phyloP scores from a whole-genome alignment of 2,329 filamentous ascomycete genomes.

The Neopestalotiopsis clavispora region DNA sequence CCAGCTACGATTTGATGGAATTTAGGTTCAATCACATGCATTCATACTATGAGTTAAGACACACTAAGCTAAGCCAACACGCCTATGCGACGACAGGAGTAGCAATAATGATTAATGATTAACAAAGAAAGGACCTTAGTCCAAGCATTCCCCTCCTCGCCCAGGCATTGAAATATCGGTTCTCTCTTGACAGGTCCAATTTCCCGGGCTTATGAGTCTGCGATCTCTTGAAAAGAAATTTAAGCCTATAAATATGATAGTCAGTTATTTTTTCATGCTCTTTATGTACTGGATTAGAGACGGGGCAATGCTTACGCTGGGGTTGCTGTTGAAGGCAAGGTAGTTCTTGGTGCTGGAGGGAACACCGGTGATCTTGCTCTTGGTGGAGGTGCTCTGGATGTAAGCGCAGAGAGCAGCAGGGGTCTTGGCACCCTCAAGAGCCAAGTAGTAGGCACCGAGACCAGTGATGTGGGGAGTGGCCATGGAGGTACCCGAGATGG shows the following conservation, averaged over 20 bases:
- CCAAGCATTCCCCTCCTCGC: background rate
- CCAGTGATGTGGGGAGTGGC: slow-evolving; percentile 40
- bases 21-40: background rate
- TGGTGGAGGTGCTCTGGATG: slow-evolving; percentile 32
- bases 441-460: slow-evolving; percentile 46
- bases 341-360: slow-evolving; percentile 53
- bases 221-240: background rate
- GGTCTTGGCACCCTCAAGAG: slow-evolving; percentile 44
- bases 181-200: background rate
- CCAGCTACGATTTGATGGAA: background rate
- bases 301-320: slow-evolving; percentile 20
- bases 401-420: slow-evolving; percentile 53
- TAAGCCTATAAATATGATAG: no score
- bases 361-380: slow-evolving; percentile 44
- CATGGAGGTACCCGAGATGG: slow-evolving; percentile 53
- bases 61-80: background rate
- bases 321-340: slow-evolving; percentile 61
- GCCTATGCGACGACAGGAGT: background rate
- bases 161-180: background rate
- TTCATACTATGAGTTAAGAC: background rate
- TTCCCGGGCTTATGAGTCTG: background rate
- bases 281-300: background rate
- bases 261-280: no score
- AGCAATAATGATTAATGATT: slow-evolving; percentile 3
- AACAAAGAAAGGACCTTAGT: background rate